Base-by-base conservation (phyloP, 2,329 filamentous ascomycete genomes). In the Curvularia hawaiiensis region DNA sequence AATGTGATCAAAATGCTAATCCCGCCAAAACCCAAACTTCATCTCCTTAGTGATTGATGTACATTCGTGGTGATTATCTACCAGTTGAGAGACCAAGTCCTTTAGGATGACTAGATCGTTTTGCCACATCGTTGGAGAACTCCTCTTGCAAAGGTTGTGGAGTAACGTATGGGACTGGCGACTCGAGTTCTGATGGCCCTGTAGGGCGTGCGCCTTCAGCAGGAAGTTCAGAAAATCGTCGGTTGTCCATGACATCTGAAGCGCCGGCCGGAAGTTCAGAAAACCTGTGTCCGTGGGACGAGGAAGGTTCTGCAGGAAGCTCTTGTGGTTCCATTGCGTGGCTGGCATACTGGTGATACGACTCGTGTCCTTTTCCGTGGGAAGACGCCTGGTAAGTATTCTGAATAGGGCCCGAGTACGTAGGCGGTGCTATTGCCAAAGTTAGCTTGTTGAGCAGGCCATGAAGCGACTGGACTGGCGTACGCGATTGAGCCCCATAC, bases 191-290 rank as follows among this genome's bases (percentile, higher is more conserved):
- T 11, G 58, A 57, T 20, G 50, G 45, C 14, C 46, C 46, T 16
- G 26, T 31, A n/a, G 24, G 45, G 9, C 18, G 20, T 12, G 45
- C 31, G 18, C 46, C 48, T 39, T 56, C 60, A 9, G 60, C 64
- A 18, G 69, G 66, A 14, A 70, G 56, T 39, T 68, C 67, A 1
- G 69, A 69, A 24, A 62, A 62, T 20, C 61, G 59, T 20, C 66
- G 56, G 14, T 31, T 57, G 9, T 51, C 50, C 28, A 41, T 43
- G 26, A 26, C 50, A 12, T 51, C 45, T 5, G 63, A 59, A 26
- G 43, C 40, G 4, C 61, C 62, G 12, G 63, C 67, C n/a, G 66
- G 68, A 16, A 72, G 64, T 53, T 72, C 69, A 0, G 62, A 70
- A 50, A 56, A 66, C 46, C 61, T 62, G 31, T 61, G 41, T 12